Conservation (phyloP, 2,329 filamentous ascomycete species). For the Talaromyces amestolkiae region DNA sequence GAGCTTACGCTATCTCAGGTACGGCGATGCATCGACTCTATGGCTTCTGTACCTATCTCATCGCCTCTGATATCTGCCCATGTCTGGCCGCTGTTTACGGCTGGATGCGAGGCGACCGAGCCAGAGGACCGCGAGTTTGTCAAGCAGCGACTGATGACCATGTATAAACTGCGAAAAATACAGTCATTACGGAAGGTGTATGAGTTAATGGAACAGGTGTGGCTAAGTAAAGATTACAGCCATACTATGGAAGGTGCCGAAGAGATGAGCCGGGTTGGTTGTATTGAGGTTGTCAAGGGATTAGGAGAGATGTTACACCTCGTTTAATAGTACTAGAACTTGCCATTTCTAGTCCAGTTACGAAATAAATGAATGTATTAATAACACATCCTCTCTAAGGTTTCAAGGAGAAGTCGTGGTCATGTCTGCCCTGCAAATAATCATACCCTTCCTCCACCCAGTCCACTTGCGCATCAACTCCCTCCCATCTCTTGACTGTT, state of each 20-base stretch:
- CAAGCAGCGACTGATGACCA: not conserved
- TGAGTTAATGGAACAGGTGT: slow-evolving; percentile 1
- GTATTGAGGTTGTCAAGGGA: not conserved
- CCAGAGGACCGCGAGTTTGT: not conserved
- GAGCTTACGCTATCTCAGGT: not conserved
- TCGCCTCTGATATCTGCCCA: not conserved
- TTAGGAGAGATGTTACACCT: slow-evolving; percentile 1
- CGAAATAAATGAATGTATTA: not conserved
- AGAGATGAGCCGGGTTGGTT: slow-evolving; percentile 3
- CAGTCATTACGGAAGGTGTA: not conserved
- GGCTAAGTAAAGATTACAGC: not conserved
- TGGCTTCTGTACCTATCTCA: not conserved
- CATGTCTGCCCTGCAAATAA: slow-evolving; percentile 37
- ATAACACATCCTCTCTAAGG: not conserved
- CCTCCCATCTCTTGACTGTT: slow-evolving; percentile 33
- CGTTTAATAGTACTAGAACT: not conserved
- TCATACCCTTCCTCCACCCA: slow-evolving; percentile 39
- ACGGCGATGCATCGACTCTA: not conserved
- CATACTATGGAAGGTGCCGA: not conserved
- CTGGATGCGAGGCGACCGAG: not conserved
- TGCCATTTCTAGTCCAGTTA: not conserved
- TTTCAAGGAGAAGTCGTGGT: slow-evolving; percentile 34
- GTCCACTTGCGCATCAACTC: slow-evolving; percentile 34
- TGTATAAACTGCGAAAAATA: not conserved
- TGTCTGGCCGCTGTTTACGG: not conserved